A percentile compares a stretch with the other conserved stretches of the same genome.
These are phyloP conservation scores for Dothideomycetes sp. DNA, from an alignment of 2,329 filamentous ascomycete species.

Conservation along the genomic window DNA sequence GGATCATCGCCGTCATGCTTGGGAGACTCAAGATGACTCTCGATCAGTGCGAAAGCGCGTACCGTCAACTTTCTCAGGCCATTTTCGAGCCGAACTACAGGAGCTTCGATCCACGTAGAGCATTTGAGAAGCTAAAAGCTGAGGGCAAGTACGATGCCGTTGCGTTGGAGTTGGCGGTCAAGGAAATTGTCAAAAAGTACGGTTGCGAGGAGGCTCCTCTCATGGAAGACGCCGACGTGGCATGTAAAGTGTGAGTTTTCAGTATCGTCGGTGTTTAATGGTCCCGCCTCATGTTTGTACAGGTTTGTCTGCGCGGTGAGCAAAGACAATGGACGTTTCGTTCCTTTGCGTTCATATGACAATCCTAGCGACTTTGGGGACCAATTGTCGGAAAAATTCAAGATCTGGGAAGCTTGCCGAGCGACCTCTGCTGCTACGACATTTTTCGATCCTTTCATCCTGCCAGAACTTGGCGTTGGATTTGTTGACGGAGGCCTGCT, in stretches of 20 bases:
- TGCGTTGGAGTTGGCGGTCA: background rate
- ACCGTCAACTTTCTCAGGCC: background rate
- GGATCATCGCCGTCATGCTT: background rate
- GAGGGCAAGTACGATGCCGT: background rate
- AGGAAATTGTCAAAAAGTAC: background rate
- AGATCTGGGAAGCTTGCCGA: constrained; percentile 18
- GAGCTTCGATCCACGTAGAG: background rate
- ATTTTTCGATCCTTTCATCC: constrained; percentile 24
- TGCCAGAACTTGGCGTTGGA: constrained; percentile 19
- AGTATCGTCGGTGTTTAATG: background rate
- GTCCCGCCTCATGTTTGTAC: background rate
- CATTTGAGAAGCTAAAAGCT: background rate
- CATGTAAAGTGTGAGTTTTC: background rate
- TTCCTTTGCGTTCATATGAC: background rate
- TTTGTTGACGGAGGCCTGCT: constrained; percentile 35
- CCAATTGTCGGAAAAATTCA: constrained; percentile 10
- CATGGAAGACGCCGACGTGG: background rate
- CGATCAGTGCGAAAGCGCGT: background rate
- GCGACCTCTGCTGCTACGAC: constrained; percentile 21
- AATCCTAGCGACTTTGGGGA: background rate
- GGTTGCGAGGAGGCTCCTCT: background rate
- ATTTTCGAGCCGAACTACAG: background rate
- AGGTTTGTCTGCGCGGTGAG: background rate
- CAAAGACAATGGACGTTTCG: background rate
- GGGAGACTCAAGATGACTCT: background rate